Evolutionary conservation across 306 rosid genomes (phyloP).

Genomic region (Fragaria iinumae): DNA sequence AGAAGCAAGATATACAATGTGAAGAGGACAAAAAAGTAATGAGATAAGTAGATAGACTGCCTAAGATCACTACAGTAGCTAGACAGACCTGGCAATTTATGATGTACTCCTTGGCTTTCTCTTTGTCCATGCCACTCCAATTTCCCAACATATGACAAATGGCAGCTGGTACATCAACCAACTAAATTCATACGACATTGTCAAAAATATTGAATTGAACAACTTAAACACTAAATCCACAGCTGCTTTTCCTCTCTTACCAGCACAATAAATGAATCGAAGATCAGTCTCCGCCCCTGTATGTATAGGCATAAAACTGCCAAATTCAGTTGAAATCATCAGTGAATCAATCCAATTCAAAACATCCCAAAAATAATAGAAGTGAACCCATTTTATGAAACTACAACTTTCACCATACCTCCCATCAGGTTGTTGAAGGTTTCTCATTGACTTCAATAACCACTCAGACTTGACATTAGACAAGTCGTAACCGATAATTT

Average conservation of each 20-base stretch:
- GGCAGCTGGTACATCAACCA: slow-evolving; percentile 61
- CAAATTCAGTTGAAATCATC: slow-evolving; percentile 17
- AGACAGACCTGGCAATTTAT: slow-evolving; percentile 77
- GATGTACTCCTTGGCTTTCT: slow-evolving; percentile 80
- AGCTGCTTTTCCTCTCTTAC: slow-evolving; percentile 39
- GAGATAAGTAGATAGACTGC: background rate
- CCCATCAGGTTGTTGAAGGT: slow-evolving; percentile 96
- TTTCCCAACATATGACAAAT: slow-evolving; percentile 74
- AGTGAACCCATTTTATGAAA: background rate
- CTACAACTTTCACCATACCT: slow-evolving; percentile 43
- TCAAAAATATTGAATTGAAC: slow-evolving; percentile 11
- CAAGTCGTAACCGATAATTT: slow-evolving; percentile 68
- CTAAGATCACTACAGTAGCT: slow-evolving; percentile 15
- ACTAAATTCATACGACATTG: slow-evolving; percentile 26
- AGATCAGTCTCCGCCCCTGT: slow-evolving; percentile 88
- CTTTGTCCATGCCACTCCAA: slow-evolving; percentile 97
- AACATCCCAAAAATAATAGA: background rate
- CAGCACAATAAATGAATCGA: slow-evolving; percentile 87
- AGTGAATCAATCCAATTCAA: slow-evolving; percentile 14
- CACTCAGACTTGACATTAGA: slow-evolving; percentile 49
- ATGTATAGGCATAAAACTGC: slow-evolving; percentile 85
- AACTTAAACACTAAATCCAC: slow-evolving; percentile 9
- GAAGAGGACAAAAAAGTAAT: background rate
- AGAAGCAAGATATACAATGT: background rate
- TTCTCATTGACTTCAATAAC: slow-evolving; percentile 65